Conservation (phyloP, 2,329 filamentous ascomycete species). For the Scedosporium minutisporum region DNA sequence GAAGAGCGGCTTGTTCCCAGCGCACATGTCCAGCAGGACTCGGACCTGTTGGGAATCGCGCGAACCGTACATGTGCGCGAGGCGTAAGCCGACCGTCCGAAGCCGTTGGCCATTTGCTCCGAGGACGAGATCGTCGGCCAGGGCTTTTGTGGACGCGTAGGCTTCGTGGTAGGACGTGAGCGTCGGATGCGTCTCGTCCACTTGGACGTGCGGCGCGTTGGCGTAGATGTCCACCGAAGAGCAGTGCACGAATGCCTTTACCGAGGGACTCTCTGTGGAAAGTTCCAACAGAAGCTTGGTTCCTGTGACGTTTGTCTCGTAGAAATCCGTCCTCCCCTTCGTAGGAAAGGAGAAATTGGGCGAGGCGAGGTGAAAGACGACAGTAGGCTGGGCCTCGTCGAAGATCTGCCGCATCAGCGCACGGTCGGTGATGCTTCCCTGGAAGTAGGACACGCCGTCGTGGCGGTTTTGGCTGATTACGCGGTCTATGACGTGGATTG, state of each 20-base stretch:
- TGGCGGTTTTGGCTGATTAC: conserved; percentile 15
- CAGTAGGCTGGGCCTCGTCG: conserved; percentile 12
- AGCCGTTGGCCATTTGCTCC: conserved; percentile 17
- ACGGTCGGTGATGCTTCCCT: conserved; percentile 17
- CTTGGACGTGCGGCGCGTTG: conserved; percentile 13
- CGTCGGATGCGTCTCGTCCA: conserved; percentile 16
- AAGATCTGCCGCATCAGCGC: conserved; percentile 13
- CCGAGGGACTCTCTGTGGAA: conserved; percentile 11
- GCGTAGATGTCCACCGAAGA: conserved; percentile 19
- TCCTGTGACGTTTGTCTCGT: conserved; percentile 20
- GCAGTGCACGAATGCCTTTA: conserved; percentile 22
- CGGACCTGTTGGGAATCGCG: conserved; percentile 18
- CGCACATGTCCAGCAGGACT: conserved; percentile 22
- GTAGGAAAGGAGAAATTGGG: conserved; percentile 16
- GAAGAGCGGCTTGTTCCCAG: conserved; percentile 21
- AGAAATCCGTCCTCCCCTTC: conserved; percentile 11
- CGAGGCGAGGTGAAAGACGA: conserved; percentile 23
- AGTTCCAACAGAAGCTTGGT: conserved; percentile 18
- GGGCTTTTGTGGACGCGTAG: conserved; percentile 22
- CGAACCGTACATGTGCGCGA: conserved; percentile 24
- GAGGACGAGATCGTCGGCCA: conserved; percentile 20
- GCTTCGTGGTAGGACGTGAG: conserved; percentile 14
- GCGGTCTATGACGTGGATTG: conserved; percentile 20
- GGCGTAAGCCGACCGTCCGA: conserved; percentile 16
- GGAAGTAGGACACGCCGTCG: conserved; percentile 15